A percentile compares a stretch with the other conserved stretches of the same genome.
These are phyloP conservation scores for Lophiostoma macrostomum DNA, from an alignment of 495 filamentous ascomycete genomes.

Conservation along the genomic window DNA sequence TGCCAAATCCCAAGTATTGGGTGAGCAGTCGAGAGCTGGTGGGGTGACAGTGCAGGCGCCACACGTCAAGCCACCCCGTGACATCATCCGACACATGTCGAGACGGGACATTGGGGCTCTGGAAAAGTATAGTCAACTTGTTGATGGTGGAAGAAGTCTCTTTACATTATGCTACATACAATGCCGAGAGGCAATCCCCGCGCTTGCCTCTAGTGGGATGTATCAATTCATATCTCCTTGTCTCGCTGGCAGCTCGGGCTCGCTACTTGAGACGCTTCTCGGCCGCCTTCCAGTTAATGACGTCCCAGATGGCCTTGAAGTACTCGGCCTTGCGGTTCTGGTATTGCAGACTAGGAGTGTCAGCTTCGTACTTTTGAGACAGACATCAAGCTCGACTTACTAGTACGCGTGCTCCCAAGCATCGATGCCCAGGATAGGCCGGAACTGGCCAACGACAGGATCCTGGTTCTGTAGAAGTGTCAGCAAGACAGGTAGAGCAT, in stretches of 20 bases:
- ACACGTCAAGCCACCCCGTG: too few relatives aligned
- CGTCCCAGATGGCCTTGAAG: slow-evolving; percentile 94
- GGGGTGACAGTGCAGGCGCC: too few relatives aligned
- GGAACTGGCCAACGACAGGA: slow-evolving; percentile 81
- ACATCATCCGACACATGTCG: too few relatives aligned
- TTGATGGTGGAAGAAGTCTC: too few relatives aligned
- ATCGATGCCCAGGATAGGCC: slow-evolving; percentile 87
- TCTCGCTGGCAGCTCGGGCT: slow-evolving; percentile 2
- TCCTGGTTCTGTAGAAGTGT: slow-evolving; percentile 70
- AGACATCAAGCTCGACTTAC: slow-evolving; percentile 42
- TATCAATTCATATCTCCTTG: too few relatives aligned
- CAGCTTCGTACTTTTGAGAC: background rate
- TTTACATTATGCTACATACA: too few relatives aligned
- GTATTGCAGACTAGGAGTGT: slow-evolving; percentile 72
- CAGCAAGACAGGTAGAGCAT: slow-evolving; percentile 4
- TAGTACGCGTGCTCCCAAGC: slow-evolving; percentile 94
- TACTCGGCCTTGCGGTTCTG: slow-evolving; percentile 99
- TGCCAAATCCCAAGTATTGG: too few relatives aligned
- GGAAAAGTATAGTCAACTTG: too few relatives aligned
- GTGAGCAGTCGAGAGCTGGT: too few relatives aligned
- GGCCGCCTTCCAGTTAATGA: slow-evolving; percentile 95
- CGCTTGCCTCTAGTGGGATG: too few relatives aligned
- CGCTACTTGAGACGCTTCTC: slow-evolving; percentile 70
- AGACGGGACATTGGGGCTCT: too few relatives aligned
- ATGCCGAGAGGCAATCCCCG: too few relatives aligned